Conservation (phyloP, 192 early-diverging fungal species). For the Entophlyctis helioformis region DNA sequence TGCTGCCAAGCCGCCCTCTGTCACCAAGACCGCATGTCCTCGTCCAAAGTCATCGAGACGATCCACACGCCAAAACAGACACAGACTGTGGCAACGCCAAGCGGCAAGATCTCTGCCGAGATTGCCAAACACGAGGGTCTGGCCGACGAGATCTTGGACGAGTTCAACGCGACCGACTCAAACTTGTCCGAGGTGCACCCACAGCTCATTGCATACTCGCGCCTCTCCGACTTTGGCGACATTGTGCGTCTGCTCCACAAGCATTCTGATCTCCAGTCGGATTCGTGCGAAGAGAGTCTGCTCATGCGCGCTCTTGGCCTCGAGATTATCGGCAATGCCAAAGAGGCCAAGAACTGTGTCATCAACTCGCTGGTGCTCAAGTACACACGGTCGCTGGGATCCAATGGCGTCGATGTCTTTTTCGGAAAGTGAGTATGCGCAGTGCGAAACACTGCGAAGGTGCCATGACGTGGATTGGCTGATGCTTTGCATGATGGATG, state of each 20-base stretch:
- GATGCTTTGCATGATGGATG: too few species aligned
- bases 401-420: constrained; percentile 73
- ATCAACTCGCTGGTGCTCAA: constrained; percentile 72
- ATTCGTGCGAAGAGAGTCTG: constrained; percentile 68
- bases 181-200: too few species aligned
- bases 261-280: constrained; percentile 56
- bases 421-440: constrained; percentile 46
- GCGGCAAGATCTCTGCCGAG: neutral
- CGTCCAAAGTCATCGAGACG: constrained; percentile 27
- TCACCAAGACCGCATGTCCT: too few species aligned
- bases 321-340: constrained; percentile 58
- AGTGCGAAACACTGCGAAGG: too few species aligned
- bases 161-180: constrained; percentile 24
- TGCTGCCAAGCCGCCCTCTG: too few species aligned
- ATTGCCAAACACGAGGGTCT: neutral
- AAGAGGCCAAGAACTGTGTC: constrained; percentile 61
- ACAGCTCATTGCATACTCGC: too few species aligned
- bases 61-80: constrained; percentile 20
- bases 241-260: constrained; percentile 49
- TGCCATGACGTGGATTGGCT: too few species aligned
- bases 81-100: too few species aligned
- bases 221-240: constrained; percentile 8
- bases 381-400: constrained; percentile 72
- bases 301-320: constrained; percentile 71
- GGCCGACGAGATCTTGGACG: constrained; percentile 17